Conservation (phyloP, 495 filamentous ascomycete genomes). For the Penicillium robsamsonii region DNA sequence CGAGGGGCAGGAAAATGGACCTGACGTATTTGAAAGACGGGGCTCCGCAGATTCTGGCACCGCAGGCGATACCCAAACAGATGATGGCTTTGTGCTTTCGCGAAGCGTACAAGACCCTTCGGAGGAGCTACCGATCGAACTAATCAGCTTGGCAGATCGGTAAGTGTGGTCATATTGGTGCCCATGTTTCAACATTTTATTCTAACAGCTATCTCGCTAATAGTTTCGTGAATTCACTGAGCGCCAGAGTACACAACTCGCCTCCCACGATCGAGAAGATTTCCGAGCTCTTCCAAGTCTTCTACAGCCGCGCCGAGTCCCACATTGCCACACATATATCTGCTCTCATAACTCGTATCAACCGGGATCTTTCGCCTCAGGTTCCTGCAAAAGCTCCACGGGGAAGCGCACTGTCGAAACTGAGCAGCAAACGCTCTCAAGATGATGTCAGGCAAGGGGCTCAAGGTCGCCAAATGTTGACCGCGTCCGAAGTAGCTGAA, state of each 20-base stretch:
- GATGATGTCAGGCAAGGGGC: constrained; percentile 28
- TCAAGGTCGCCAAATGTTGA: constrained; percentile 85
- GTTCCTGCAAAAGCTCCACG: constrained; percentile 31
- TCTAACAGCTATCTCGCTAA: not conserved
- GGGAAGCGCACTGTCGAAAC: constrained; percentile 22
- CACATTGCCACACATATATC: constrained; percentile 89
- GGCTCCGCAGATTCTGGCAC: constrained; percentile 52
- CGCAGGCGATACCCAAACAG: constrained; percentile 50
- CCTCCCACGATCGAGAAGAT: constrained; percentile 83
- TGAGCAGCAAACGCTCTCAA: constrained; percentile 27
- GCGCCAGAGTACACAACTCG: constrained; percentile 78
- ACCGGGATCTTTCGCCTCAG: constrained; percentile 58
- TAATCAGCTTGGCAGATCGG: constrained; percentile 86
- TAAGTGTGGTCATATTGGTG: constrained; percentile 31
- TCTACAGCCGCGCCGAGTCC: constrained; percentile 78
- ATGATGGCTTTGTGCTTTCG: constrained; percentile 43
- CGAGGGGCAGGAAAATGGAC: constrained; percentile 36
- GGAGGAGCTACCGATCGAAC: constrained; percentile 89
- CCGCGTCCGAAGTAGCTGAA: constrained; percentile 75
- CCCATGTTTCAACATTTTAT: not conserved
- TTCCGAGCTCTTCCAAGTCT: constrained; percentile 88
- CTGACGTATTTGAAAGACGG: constrained; percentile 46
- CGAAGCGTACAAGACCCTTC: constrained; percentile 60
- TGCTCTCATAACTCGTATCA: constrained; percentile 70
- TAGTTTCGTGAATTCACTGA: constrained; percentile 89